A percentile compares a stretch with the other conserved stretches of the same genome.
These are phyloP conservation scores for Colletotrichum trifolii DNA, from an alignment of 2,329 filamentous ascomycete genomes.

Conservation along the genomic window DNA sequence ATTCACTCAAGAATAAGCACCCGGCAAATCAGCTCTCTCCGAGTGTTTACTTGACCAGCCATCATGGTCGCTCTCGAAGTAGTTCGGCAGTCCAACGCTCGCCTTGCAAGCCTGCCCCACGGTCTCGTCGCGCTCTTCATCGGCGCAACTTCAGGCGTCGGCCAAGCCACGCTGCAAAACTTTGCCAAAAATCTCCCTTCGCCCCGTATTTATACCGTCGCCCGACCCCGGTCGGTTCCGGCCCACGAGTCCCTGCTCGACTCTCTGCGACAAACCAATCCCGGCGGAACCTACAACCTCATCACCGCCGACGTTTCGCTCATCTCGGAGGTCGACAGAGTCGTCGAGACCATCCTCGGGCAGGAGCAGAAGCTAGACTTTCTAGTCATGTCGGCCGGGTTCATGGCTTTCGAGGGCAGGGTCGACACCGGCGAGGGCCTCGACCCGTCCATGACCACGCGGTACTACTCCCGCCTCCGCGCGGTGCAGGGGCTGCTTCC, in stretches of 20 bases:
- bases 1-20: neutral
- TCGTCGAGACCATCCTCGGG: slow-evolving; percentile 56
- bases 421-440: slow-evolving; percentile 69
- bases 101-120: slow-evolving; percentile 6
- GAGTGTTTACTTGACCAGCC: neutral
- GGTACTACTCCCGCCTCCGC: slow-evolving; percentile 68
- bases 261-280: slow-evolving; percentile 56
- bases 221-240: slow-evolving; percentile 53
- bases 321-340: slow-evolving; percentile 60
- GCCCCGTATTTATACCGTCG: slow-evolving; percentile 64
- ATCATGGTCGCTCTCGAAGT: slow-evolving; percentile 30
- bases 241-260: slow-evolving; percentile 47
- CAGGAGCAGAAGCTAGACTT: slow-evolving; percentile 59
- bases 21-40: neutral
- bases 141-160: slow-evolving; percentile 67
- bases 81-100: slow-evolving; percentile 33
- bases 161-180: slow-evolving; percentile 57
- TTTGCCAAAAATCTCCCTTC: slow-evolving; percentile 53
- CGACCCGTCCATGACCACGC: slow-evolving; percentile 60
- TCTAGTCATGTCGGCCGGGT: slow-evolving; percentile 56
- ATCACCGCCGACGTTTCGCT: slow-evolving; percentile 61
- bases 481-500: slow-evolving; percentile 69
- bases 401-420: slow-evolving; percentile 32
- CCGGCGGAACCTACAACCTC: slow-evolving; percentile 57
- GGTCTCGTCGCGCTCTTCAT: slow-evolving; percentile 60